A percentile compares a stretch with the other conserved stretches of the same genome.
These are phyloP conservation scores for Platanthera guangdongensis DNA, from an alignment of 106 monocot genomes.

Conservation along the genomic window DNA sequence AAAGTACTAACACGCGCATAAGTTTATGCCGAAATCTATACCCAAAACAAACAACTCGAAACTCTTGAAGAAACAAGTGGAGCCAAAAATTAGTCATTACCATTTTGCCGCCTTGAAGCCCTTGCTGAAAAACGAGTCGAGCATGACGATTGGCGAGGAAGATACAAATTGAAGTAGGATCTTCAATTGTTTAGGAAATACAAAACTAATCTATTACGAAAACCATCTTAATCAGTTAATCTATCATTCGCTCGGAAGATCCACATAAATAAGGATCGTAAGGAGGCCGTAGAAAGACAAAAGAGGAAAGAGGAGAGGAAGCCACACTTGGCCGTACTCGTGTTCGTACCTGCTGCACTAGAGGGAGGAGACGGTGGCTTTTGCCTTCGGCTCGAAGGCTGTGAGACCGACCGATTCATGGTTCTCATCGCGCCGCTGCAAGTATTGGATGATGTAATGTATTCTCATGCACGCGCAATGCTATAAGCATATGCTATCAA, in stretches of 20 bases:
- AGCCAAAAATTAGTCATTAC: conserved; percentile 20
- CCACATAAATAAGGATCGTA: background rate
- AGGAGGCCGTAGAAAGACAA: background rate
- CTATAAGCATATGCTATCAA: no score
- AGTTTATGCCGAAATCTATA: background rate
- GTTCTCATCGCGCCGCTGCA: no score
- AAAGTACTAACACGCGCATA: no score
- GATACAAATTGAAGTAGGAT: background rate
- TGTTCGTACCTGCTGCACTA: conserved; percentile 5
- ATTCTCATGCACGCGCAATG: no score
- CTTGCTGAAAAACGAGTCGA: conserved; percentile 85
- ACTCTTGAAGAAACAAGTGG: background rate
- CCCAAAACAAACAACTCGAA: background rate
- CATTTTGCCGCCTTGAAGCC: conserved; percentile 76
- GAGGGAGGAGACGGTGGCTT: background rate
- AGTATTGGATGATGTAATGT: no score
- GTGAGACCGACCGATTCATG: background rate
- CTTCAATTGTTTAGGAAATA: background rate
- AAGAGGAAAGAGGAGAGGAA: conserved; percentile 5
- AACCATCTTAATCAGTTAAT: background rate
- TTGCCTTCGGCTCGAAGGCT: conserved; percentile 1
- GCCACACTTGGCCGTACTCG: background rate
- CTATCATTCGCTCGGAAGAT: background rate
- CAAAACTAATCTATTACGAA: background rate
- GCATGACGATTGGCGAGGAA: conserved; percentile 24